These are phyloP conservation scores for Lepiota brunneoincarnata DNA, from an alignment of 768 basidiomycete genomes.

Conservation along the genomic window DNA sequence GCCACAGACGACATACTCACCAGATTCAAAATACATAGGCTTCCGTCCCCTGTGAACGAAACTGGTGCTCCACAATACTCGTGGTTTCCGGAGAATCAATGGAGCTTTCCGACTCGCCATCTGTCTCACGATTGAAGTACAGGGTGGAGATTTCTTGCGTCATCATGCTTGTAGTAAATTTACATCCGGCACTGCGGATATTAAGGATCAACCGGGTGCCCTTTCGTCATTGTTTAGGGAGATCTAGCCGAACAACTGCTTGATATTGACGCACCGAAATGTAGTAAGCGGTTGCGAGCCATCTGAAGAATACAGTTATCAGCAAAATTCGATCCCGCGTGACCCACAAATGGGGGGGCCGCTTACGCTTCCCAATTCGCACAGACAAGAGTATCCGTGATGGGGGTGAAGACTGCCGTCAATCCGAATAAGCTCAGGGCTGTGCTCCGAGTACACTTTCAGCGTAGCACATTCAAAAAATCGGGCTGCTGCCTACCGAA, in stretches of 20 bases:
- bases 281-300: constrained; percentile 7
- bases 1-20: too few species aligned
- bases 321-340: background rate
- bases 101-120: background rate
- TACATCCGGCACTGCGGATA: constrained; percentile 1
- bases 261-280: background rate
- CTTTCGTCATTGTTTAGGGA: background rate
- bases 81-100: background rate
- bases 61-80: background rate
- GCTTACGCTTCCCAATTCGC: constrained; percentile 12
- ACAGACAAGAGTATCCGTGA: background rate
- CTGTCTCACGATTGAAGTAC: background rate
- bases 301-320: background rate
- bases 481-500: background rate
- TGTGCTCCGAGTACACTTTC: background rate
- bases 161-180: constrained; percentile 7
- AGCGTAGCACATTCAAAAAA: background rate
- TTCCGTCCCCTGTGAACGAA: background rate
- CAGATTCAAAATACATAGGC: too few species aligned
- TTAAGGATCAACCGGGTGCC: constrained; percentile 12
- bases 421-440: constrained; percentile 6
- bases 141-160: constrained; percentile 7
- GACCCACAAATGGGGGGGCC: too few species aligned
- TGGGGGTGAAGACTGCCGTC: background rate
- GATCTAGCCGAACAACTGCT: background rate